phyloP scores from a whole-genome alignment of 768 basidiomycete species.

The Boletellus emodensis region DNA sequence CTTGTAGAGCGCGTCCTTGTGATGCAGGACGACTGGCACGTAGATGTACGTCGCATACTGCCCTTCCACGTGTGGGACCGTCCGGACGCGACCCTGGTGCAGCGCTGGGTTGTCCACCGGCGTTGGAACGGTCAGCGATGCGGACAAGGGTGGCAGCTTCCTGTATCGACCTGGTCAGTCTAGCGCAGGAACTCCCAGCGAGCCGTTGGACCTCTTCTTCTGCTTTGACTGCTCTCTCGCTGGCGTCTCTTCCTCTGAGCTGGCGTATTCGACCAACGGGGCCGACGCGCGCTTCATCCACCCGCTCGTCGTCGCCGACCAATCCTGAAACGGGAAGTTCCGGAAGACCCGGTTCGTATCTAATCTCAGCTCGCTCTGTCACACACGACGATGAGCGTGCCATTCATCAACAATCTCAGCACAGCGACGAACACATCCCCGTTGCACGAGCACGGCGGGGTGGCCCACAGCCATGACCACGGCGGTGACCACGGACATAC shows the following conservation, averaged over 20 bases:
- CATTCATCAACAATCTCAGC: conserved; percentile 69
- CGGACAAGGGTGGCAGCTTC: conserved; percentile 59
- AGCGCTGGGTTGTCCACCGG: conserved; percentile 71
- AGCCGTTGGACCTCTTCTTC: conserved; percentile 41
- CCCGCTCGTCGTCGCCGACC: background rate
- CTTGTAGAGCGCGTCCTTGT: conserved; percentile 40
- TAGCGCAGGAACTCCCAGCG: background rate
- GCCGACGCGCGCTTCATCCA: conserved; percentile 38
- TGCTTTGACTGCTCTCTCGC: conserved; percentile 8
- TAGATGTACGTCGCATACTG: conserved; percentile 83
- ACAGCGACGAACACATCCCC: conserved; percentile 30
- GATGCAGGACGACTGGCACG: conserved; percentile 51
- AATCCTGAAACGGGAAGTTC: conserved; percentile 10
- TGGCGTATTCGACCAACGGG: conserved; percentile 46
- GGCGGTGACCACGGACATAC: conserved; percentile 88
- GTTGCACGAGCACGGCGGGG: conserved; percentile 44
- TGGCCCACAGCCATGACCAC: conserved; percentile 48
- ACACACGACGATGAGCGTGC: conserved; percentile 53
- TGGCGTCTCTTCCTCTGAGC: conserved; percentile 43
- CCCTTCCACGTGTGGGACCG: conserved; percentile 78
- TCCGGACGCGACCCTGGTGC: conserved; percentile 81
- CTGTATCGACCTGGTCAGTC: conserved; percentile 30
- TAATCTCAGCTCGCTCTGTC: background rate
- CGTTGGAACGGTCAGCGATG: conserved; percentile 40
- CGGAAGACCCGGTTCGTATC: background rate